phyloP scores from a whole-genome alignment of 106 monocot species.

The Phalaenopsis aphrodite region DNA sequence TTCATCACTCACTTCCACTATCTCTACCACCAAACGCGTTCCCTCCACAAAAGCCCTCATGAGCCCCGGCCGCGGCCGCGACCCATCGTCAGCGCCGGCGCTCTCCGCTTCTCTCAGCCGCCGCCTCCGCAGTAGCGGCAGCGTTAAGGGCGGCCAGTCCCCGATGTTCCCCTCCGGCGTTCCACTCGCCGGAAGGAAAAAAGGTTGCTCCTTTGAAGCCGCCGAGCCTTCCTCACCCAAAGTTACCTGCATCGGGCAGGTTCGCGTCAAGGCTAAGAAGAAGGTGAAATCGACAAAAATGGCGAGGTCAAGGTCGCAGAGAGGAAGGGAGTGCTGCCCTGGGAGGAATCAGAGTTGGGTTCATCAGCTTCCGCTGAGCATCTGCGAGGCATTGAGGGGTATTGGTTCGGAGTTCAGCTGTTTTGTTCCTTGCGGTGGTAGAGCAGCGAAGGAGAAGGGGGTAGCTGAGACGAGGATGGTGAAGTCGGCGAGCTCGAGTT shows the following conservation, averaged over 20 bases:
- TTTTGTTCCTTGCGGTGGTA: conserved; percentile 41
- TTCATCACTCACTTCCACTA: conserved; percentile 18
- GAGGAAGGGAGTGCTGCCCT: conserved; percentile 12
- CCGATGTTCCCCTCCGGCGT: conserved; percentile 58
- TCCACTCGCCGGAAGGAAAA: conserved; percentile 24
- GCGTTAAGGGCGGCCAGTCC: conserved; percentile 84
- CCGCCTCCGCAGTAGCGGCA: conserved; percentile 56
- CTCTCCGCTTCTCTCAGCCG: conserved; percentile 69
- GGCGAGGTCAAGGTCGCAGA: conserved; percentile 51
- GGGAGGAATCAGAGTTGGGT: conserved; percentile 34
- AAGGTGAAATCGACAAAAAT: conserved; percentile 23
- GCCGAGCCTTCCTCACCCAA: conserved; percentile 93
- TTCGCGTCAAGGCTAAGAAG: conserved; percentile 51
- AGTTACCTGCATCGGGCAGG: conserved; percentile 98
- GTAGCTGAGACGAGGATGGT: conserved; percentile 1
- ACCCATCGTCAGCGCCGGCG: conserved; percentile 28
- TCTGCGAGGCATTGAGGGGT: conserved; percentile 42
- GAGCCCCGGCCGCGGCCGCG: conserved; percentile 40
- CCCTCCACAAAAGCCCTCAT: conserved; percentile 49
- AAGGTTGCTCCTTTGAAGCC: conserved; percentile 46
- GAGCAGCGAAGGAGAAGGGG: conserved; percentile 9
- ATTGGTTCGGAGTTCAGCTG: conserved; percentile 50
- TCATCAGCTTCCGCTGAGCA: conserved; percentile 29
- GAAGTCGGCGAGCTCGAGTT: conserved; percentile 12
- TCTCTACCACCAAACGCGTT: conserved; percentile 23